These are phyloP conservation scores for Erigeron canadensis DNA, from an alignment of 129 eudicot genomes.

Conservation along the genomic window DNA sequence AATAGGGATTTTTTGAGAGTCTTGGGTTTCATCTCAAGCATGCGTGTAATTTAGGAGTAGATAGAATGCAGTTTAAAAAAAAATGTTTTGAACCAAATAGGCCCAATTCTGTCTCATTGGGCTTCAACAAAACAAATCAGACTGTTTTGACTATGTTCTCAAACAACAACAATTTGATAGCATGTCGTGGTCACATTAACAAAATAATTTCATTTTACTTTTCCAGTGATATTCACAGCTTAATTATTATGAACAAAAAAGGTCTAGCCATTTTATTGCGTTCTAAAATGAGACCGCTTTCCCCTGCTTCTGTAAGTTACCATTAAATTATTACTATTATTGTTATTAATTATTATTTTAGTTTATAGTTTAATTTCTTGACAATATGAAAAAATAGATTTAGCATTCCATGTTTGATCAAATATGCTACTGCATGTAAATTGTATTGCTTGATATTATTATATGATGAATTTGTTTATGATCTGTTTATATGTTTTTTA, in stretches of 20 bases:
- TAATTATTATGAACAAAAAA: conserved; percentile 70
- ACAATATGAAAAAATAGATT: too few species aligned
- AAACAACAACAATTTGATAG: not conserved
- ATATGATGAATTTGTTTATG: too few species aligned
- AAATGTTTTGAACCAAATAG: too few species aligned
- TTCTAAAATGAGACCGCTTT: conserved; percentile 75
- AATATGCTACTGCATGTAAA: too few species aligned
- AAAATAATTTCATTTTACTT: not conserved
- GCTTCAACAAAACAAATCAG: conserved; percentile 2
- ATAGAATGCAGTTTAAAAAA: too few species aligned
- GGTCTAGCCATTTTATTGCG: conserved; percentile 82
- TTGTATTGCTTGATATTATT: too few species aligned
- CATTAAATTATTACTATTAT: not conserved
- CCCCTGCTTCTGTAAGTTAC: conserved; percentile 55
- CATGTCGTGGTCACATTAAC: not conserved
- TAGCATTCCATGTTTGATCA: too few species aligned
- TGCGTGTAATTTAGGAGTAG: too few species aligned
- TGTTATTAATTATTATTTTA: not conserved
- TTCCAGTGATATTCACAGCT: conserved; percentile 2
- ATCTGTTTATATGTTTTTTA: too few species aligned
- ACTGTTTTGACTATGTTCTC: conserved; percentile 6
- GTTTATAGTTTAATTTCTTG: too few species aligned
- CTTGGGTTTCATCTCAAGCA: too few species aligned
- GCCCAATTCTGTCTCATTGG: not conserved
- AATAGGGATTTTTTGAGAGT: too few species aligned